Evolutionary conservation across 768 basidiomycete genomes (phyloP).

Genomic region (Leucosporidium yakuticum): DNA sequence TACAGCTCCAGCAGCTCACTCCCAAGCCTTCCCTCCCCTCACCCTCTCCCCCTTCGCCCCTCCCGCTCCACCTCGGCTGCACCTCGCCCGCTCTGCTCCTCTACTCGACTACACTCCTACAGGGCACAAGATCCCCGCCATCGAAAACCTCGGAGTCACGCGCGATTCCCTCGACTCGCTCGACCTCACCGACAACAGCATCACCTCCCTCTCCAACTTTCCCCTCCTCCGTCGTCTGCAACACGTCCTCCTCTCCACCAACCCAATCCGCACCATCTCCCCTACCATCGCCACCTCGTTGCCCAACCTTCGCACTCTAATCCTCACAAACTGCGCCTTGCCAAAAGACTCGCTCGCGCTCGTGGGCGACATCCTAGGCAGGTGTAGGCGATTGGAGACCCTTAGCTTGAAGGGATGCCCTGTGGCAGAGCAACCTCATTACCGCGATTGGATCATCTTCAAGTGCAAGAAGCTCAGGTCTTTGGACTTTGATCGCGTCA

Average conservation of each 20-base stretch:
- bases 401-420: constrained; percentile 74
- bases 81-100: not conserved
- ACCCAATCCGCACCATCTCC: constrained; percentile 77
- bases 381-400: constrained; percentile 63
- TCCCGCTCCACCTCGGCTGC: not conserved
- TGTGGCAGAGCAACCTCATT: constrained; percentile 85
- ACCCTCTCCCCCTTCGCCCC: constrained; percentile 1
- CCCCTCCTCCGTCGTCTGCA: constrained; percentile 77
- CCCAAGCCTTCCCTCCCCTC: not conserved
- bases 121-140: constrained; percentile 91
- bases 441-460: constrained; percentile 92
- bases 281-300: constrained; percentile 72
- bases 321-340: constrained; percentile 74
- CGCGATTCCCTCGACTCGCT: constrained; percentile 87
- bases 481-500: constrained; percentile 89
- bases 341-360: constrained; percentile 53
- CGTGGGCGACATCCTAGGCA: constrained; percentile 23
- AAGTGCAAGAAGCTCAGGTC: constrained; percentile 79
- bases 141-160: constrained; percentile 93
- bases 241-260: constrained; percentile 81
- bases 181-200: constrained; percentile 87
- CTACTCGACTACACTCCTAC: constrained; percentile 22
- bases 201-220: constrained; percentile 72
- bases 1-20: not conserved
- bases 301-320: constrained; percentile 74